Evolutionary conservation across 352 stramenopile species (phyloP).

Genomic region (Phytophthora europaea): DNA sequence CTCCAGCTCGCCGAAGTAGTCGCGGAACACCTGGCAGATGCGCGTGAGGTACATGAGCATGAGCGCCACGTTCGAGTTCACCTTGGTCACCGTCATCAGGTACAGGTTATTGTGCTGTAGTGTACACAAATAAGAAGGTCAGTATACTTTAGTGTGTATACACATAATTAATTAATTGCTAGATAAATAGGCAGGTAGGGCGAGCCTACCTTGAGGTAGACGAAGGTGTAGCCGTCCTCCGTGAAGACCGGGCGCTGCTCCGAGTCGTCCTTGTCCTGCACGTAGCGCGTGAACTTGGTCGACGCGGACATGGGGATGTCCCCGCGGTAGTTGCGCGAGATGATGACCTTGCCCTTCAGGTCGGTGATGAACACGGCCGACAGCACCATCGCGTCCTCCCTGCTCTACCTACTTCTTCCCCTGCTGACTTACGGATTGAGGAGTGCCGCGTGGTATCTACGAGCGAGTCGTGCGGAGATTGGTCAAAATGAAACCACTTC

Average conservation of each 20-base stretch:
- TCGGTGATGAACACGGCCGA: conserved; percentile 99
- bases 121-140: conserved; percentile 42
- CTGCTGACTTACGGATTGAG: conserved; percentile 12
- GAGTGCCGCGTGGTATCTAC: conserved; percentile 40
- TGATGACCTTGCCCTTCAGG: conserved; percentile 99
- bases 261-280: conserved; percentile 95
- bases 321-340: conserved; percentile 99
- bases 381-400: conserved; percentile 91
- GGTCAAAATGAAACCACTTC: not conserved
- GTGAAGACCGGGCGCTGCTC: conserved; percentile 96
- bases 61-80: conserved; percentile 98
- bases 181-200: too few relatives aligned
- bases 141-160: conserved; percentile 86
- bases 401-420: not conserved
- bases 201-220: conserved; percentile 92
- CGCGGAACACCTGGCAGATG: conserved; percentile 97
- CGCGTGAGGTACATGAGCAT: conserved; percentile 96
- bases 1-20: conserved; percentile 99
- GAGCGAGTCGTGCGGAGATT: not conserved
- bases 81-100: conserved; percentile 98
- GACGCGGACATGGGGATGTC: conserved; percentile 97
- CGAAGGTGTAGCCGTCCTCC: conserved; percentile 94
- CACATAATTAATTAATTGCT: not conserved
- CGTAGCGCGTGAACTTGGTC: conserved; percentile 92
- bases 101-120: conserved; percentile 98